A percentile compares a stretch with the other conserved stretches of the same genome.
These are phyloP conservation scores for Solanum acaule DNA, from an alignment of 257 asterid species.

Conservation along the genomic window DNA sequence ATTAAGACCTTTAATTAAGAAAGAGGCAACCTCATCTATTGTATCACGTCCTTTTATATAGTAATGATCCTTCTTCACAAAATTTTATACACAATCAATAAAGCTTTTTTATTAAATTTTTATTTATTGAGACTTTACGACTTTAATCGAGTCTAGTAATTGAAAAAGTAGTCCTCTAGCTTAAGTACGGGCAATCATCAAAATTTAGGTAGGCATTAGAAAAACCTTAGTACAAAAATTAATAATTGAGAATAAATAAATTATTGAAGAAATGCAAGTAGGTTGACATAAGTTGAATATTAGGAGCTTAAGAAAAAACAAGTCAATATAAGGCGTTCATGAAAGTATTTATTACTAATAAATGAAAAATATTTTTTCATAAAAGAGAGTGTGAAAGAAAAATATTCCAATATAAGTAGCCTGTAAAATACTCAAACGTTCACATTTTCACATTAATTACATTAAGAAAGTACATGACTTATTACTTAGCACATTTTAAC, in stretches of 20 bases:
- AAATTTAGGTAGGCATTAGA: neutral
- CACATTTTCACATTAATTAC: neutral
- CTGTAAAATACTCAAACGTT: neutral
- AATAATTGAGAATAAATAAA: neutral
- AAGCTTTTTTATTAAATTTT: neutral
- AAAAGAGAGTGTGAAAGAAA: neutral
- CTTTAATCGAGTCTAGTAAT: neutral
- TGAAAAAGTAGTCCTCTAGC: neutral
- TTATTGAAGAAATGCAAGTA: neutral
- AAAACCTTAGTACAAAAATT: neutral
- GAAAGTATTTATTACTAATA: neutral
- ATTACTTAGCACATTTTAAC: neutral
- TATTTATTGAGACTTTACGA: neutral
- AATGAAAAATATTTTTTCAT: neutral
- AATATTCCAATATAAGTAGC: neutral
- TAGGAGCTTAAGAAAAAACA: neutral
- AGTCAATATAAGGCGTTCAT: neutral
- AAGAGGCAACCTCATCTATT: fast-evolving
- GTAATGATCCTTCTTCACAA: neutral
- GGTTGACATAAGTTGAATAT: neutral
- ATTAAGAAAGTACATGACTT: neutral
- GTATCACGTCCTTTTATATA: too few species aligned
- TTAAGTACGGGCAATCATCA: neutral
- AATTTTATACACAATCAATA: neutral
- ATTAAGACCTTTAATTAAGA: neutral